Conservation (phyloP, 331 rosid species). For the Cydonia oblonga region DNA sequence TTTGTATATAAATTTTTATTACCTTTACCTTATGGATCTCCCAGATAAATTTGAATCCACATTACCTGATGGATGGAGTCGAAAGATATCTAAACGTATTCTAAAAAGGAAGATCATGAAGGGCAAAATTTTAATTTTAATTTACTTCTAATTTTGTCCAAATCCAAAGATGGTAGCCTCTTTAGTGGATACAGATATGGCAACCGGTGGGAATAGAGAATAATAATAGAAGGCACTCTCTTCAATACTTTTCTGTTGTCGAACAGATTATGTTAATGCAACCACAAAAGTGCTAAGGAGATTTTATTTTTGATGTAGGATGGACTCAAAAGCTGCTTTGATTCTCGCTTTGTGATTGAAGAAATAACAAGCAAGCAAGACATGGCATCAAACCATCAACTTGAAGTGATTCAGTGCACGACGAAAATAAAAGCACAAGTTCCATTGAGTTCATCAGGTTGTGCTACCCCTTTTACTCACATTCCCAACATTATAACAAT, state of each 20-base stretch:
- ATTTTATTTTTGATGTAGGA: background rate
- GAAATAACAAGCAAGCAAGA: background rate
- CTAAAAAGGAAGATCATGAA: background rate
- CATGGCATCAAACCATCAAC: background rate
- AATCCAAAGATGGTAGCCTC: background rate
- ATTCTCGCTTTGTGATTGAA: background rate
- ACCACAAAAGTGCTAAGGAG: background rate
- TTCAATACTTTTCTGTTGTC: background rate
- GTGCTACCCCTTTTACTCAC: slow-evolving; percentile 4
- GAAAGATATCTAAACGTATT: background rate
- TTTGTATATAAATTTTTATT: too few species aligned
- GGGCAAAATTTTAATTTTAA: background rate
- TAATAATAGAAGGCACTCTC: background rate
- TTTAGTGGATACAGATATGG: background rate
- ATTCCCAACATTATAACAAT: background rate
- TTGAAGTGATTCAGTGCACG: background rate
- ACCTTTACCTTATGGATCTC: too few species aligned
- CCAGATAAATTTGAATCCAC: too few species aligned
- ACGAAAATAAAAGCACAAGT: background rate
- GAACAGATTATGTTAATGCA: background rate
- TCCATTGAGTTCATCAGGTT: background rate
- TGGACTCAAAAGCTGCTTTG: background rate
- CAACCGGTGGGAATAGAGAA: background rate
- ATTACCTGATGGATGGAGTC: background rate
- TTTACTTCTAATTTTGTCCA: background rate